These are phyloP conservation scores for Jatropha multifida DNA, from an alignment of 441 rosid species.

Conservation along the genomic window DNA sequence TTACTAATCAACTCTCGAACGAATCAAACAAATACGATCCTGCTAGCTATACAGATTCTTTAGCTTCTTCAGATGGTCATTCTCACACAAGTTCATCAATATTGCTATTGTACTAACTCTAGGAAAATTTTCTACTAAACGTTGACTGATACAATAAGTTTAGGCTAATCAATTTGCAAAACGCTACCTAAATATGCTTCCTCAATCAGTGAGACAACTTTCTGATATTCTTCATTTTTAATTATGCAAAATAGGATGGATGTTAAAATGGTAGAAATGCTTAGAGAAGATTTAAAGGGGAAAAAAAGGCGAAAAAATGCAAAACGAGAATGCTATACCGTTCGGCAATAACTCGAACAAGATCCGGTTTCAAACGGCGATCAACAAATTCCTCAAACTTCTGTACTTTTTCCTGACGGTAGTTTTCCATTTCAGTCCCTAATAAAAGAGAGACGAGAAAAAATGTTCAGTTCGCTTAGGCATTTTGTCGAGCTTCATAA, in stretches of 20 bases:
- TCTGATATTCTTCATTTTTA: no score
- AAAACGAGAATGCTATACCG: constrained; percentile 35
- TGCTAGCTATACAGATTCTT: background rate
- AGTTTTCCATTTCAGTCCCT: constrained; percentile 42
- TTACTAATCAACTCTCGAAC: background rate
- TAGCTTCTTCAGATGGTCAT: constrained; percentile 1
- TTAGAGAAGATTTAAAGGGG: background rate
- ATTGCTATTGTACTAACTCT: background rate
- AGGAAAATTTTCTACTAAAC: background rate
- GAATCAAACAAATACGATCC: background rate
- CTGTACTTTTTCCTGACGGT: constrained; percentile 52
- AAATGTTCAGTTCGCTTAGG: background rate
- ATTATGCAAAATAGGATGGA: no score
- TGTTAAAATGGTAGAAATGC: background rate
- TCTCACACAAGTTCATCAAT: background rate
- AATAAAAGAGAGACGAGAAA: background rate
- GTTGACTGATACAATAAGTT: background rate
- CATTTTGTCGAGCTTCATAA: constrained; percentile 20
- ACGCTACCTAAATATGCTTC: no score
- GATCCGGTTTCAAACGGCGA: constrained; percentile 74
- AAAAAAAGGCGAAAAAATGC: background rate
- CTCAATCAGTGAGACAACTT: no score
- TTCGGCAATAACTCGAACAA: constrained; percentile 58
- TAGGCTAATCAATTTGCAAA: background rate
- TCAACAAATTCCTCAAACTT: constrained; percentile 85